Evolutionary conservation across 805 yeast species (phyloP), one percentile per base, ranked within the genome.

Genomic region (Yarrowia osloensis): DNA sequence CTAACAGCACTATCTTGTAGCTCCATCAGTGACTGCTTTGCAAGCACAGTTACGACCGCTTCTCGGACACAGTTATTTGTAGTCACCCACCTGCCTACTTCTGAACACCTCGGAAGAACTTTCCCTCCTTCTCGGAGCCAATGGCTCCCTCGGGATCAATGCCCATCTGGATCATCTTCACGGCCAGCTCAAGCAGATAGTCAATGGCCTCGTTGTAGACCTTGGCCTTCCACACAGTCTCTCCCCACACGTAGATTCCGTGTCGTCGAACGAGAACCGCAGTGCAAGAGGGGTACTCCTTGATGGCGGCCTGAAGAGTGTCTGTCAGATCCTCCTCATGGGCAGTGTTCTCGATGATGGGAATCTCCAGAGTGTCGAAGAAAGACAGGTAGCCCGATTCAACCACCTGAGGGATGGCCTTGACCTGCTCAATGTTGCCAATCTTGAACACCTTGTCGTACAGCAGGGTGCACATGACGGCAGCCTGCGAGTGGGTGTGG

Each of bases 201-300:
- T 94, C 98, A 68, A 94, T 86, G 19, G 97, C 96, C 77, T 94
- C 98, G 75, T 92, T 92, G 76, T 89, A 89, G 15, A 94, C 84
- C 77, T 94, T 94, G 59, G 98, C 97, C 77, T 93, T 91, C 90
- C 96, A 89, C 13, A 91, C 90, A 28, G 84, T 86, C 72, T 88
- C 91, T 26, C 98, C 98, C 98, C 98, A 94, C n/a, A 92, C 97
- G 75, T 88, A 94, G 52, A 94, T 88, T 0, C 98, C 98, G 74
- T 94, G 98, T 73, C 97, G 82, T 77, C 97, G 85, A 7, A 94
- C 98, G 65, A 94, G 80, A 0, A 94, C 91, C 0, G 98, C 98
- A 2, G 92, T 85, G 3, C 96, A 79, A 0, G 85, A 81, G 1
- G 98, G 97, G 72, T 91, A 88, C 17, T 82, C 80, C n/a, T 71